Percentiles rank a stretch among this genome's conserved stretches.
phyloP scores from a whole-genome alignment of 306 rosid species.

The Acmispon strigosus region DNA sequence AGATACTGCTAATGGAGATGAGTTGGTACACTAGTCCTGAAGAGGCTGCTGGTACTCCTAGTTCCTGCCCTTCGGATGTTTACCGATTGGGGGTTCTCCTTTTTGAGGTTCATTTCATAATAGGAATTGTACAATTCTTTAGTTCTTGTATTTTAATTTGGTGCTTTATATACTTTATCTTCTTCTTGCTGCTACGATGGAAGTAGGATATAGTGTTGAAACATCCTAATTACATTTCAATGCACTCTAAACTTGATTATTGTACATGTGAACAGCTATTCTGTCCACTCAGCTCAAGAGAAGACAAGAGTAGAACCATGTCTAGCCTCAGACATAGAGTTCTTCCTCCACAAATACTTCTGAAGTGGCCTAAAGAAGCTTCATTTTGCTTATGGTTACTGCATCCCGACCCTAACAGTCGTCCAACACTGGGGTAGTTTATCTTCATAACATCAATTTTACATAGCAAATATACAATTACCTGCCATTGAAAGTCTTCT shows the following conservation, averaged over 20 bases:
- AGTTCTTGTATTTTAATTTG: slow-evolving; percentile 12
- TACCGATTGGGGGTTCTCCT: slow-evolving; percentile 90
- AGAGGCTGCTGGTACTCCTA: slow-evolving; percentile 51
- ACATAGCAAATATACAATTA: not conserved
- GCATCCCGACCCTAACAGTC: slow-evolving; percentile 84
- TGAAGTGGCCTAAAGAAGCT: slow-evolving; percentile 97
- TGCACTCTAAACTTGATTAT: slow-evolving; percentile 30
- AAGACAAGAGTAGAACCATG: slow-evolving; percentile 85
- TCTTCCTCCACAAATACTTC: slow-evolving; percentile 96
- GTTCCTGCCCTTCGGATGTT: slow-evolving; percentile 83
- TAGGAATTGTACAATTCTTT: slow-evolving; percentile 1
- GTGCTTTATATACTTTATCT: slow-evolving; percentile 14
- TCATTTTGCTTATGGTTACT: slow-evolving; percentile 92
- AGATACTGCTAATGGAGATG: slow-evolving; percentile 69
- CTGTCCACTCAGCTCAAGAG: slow-evolving; percentile 80
- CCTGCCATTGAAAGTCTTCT: not conserved
- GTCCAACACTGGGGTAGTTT: slow-evolving; percentile 76
- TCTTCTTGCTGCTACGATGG: slow-evolving; percentile 7
- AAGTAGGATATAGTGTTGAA: not conserved
- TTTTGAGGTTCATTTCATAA: slow-evolving; percentile 63
- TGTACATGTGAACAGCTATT: slow-evolving; percentile 64
- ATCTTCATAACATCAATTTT: slow-evolving; percentile 11
- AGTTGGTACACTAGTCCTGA: slow-evolving; percentile 94
- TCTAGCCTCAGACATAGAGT: slow-evolving; percentile 92
- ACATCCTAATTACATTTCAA: not conserved